Conservation (phyloP, 2,329 filamentous ascomycete genomes). For the Davidsoniella eucalypti region DNA sequence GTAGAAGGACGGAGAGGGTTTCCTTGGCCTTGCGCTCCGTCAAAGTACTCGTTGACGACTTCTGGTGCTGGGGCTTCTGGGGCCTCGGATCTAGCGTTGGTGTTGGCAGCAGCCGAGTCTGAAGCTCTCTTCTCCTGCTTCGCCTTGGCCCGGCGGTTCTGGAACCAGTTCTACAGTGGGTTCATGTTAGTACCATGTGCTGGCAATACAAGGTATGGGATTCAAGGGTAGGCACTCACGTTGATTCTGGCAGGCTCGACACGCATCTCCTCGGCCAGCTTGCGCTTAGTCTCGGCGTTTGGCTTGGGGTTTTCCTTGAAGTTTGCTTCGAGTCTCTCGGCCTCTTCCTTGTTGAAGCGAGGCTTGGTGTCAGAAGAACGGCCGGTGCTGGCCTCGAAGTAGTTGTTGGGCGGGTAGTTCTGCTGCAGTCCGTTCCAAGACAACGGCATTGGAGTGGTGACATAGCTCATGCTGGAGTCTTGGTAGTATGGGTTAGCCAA, state of each 20-base stretch:
- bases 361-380: slow-evolving; percentile 29
- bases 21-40: slow-evolving; percentile 18
- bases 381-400: too few species aligned
- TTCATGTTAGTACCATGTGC: background rate
- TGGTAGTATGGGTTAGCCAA: slow-evolving; percentile 10
- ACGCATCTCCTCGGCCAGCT: slow-evolving; percentile 42
- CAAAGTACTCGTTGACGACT: slow-evolving; percentile 20
- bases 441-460: too few species aligned
- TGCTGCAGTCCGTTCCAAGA: too few species aligned
- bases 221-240: slow-evolving; percentile 22
- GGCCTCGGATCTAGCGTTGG: slow-evolving; percentile 14
- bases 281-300: slow-evolving; percentile 43
- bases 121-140: slow-evolving; percentile 45
- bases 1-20: slow-evolving; percentile 24
- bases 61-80: slow-evolving; percentile 16
- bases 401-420: too few species aligned
- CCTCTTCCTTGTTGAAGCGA: slow-evolving; percentile 40
- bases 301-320: slow-evolving; percentile 50
- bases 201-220: background rate
- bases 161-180: slow-evolving; percentile 45
- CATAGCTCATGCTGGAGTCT: too few species aligned
- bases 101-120: slow-evolving; percentile 25
- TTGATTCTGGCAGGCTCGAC: slow-evolving; percentile 50
- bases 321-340: slow-evolving; percentile 41
- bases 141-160: slow-evolving; percentile 47